A percentile compares a stretch with the other conserved stretches of the same genome.
phyloP scores from a whole-genome alignment of 2,329 filamentous ascomycete genomes.

The Hypomyces rosellus region DNA sequence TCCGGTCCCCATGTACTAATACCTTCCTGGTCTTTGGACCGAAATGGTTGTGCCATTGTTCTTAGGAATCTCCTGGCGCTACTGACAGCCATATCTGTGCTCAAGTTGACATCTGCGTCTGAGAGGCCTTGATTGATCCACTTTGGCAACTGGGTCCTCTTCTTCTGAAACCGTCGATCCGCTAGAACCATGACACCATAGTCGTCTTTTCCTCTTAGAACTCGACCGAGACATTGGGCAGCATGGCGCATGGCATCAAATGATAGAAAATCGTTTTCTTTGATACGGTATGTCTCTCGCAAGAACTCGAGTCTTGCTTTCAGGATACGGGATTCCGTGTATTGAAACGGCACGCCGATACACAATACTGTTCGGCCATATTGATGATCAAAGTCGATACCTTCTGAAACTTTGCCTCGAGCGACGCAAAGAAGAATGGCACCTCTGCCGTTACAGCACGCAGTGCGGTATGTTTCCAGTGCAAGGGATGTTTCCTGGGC shows the following conservation, averaged over 20 bases:
- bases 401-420: slow-evolving; percentile 93
- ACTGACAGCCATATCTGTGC: slow-evolving; percentile 90
- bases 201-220: slow-evolving; percentile 92
- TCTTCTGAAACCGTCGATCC: slow-evolving; percentile 88
- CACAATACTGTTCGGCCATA: slow-evolving; percentile 94
- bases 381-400: slow-evolving; percentile 98
- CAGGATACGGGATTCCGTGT: slow-evolving; percentile 93
- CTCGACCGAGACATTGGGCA: slow-evolving; percentile 90
- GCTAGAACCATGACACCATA: slow-evolving; percentile 99
- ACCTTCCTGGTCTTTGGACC: slow-evolving; percentile 75
- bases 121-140: slow-evolving; percentile 90
- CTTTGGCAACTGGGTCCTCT: slow-evolving; percentile 82
- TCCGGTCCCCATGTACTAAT: slow-evolving; percentile 85
- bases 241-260: slow-evolving; percentile 99
- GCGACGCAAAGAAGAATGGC: slow-evolving; percentile 92
- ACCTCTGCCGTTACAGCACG: slow-evolving; percentile 93
- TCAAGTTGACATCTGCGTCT: slow-evolving; percentile 82
- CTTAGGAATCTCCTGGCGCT: slow-evolving; percentile 83
- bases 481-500: slow-evolving; percentile 94
- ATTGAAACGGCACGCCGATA: slow-evolving; percentile 97
- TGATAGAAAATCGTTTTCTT: slow-evolving; percentile 94
- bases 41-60: slow-evolving; percentile 88
- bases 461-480: slow-evolving; percentile 92
- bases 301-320: slow-evolving; percentile 94
- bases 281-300: slow-evolving; percentile 93